A percentile compares a stretch with the other conserved stretches of the same genome.
Conservation (phyloP, 441 rosid genomes). For the Populus trichocarpa region DNA sequence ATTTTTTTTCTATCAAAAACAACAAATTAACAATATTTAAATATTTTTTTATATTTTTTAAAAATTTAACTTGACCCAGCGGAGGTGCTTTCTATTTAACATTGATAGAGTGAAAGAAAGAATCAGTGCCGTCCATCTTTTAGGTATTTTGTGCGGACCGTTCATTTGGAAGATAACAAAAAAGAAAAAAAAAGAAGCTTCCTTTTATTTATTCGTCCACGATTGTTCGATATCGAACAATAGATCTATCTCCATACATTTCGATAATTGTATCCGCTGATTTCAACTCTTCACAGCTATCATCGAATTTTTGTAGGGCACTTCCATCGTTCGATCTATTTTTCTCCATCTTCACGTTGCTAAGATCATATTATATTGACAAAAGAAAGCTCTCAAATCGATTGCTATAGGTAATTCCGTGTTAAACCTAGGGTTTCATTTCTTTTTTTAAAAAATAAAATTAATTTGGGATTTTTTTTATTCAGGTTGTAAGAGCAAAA, state of each 20-base stretch:
- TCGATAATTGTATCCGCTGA: not conserved
- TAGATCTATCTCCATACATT: not conserved
- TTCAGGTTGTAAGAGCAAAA: not conserved
- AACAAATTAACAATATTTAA: no score
- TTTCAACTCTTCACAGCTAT: not conserved
- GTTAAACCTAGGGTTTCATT: not conserved
- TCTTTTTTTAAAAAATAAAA: not conserved
- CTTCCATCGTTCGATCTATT: not conserved
- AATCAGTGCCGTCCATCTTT: not conserved
- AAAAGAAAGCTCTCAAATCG: not conserved
- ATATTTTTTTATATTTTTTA: no score
- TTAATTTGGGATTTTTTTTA: not conserved
- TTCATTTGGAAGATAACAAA: not conserved
- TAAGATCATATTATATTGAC: not conserved
- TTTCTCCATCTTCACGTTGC: not conserved
- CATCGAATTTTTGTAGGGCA: not conserved
- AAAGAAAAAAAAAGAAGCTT: no score
- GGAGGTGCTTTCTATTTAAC: no score
- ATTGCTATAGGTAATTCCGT: not conserved
- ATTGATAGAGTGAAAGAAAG: not conserved
- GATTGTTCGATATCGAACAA: not conserved
- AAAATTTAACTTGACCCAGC: no score
- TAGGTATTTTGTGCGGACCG: not conserved
- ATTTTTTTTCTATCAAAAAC: no score
- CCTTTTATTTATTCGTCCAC: not conserved